Base-by-base conservation (phyloP, 2,329 filamentous ascomycete species). In the Trichoderma sp. region DNA sequence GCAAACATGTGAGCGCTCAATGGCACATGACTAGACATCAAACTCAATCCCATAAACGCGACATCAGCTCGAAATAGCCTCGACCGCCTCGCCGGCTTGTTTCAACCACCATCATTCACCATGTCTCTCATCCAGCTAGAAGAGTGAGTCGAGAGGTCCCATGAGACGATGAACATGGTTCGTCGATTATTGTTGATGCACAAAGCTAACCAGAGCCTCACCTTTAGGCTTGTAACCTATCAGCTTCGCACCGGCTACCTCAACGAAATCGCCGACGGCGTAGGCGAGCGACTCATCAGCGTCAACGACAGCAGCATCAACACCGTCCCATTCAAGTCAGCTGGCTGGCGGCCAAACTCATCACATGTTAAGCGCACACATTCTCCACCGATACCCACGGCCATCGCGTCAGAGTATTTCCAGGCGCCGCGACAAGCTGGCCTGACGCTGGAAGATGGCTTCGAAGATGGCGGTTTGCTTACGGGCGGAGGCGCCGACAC, bases 321-420 rank as follows among this genome's bases (percentile, higher is more conserved):
- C 82, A 93, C 94, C 33, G 91, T 92, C 3, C 92, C 93, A 35
- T 97, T 96, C 86, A 95, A 95, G 84, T 91, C 93, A 67, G 93
- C 94, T 76, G 94, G 94, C 78, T 97, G 94, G 94, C 90, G 91
- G 60, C 87, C 92, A 66, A 94, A 93, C 80, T 90, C 92, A 11
- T 89, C 92, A 21, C 92, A 95, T 78, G 91, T 93, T 83, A 95
- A 95, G 84, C 91, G 94, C 79, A 95, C 93, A 64, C 93, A 97
- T 83, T 97, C 94, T 3, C 94, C 94, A 24, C 94, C 94, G 1
- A 97, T 97, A 75, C 94, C 94, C 11, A 95, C 94, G 4, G 93
- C 93, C 16, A 90, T 95, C 77, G 92, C 93, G 35, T 94, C 93
- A 64, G 94, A 97, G 82, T 97, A 97, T 85, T 97, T 97, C 81